Base-by-base conservation (phyloP, 139 green algal genomes). In the Chlamydomonas sp. region DNA sequence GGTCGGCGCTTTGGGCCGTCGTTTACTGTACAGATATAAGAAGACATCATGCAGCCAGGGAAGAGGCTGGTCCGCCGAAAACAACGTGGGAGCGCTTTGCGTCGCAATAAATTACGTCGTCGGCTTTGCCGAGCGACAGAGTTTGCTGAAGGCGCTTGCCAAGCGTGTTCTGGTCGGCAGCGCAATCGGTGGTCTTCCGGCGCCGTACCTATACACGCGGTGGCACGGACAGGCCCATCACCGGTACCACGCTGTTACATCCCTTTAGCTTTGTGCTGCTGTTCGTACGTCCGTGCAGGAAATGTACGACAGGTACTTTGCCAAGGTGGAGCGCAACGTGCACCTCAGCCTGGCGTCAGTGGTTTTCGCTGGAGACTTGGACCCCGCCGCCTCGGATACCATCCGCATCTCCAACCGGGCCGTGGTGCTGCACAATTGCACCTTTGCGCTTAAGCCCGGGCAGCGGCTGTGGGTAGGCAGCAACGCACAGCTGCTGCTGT, bases 381-480 rank as follows among this genome's bases (percentile, higher is more conserved):
- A 86, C 31, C 71, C 71, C 1, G 71, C 14, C 3, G 4, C 8
- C 57, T 66, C 59, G 61, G 72, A 72, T 61, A 72, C 31, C 10
- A 73, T 86, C 61, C 82, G 72, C 15, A 79, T 86, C 82, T 18
- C 18, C 17, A 79, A 79, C 59, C 82, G 82, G 20, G 73, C 61
- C 17, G 71, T 79, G 60, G 79, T 86, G n/a, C 82, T 86, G 0
- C 82, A 86, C 69, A 86, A 86, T 60, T 78, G 67, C 71, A 73
- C 71, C 5, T 61, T 86, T 10, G 64, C 12, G 9, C 20, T 86
- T n/a, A 68, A 60, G 31, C 82, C 82, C 0, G 82, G 82, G 5
- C 82, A 86, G 71, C 64, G 59, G 12, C 7, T 86, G 57, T 79
- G 74, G 31, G 82, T 86, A 2, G 82, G 82, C 8, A 9, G 20